Conservation (phyloP, 2,329 filamentous ascomycete genomes). For the Bipolaris sorokiniana region DNA sequence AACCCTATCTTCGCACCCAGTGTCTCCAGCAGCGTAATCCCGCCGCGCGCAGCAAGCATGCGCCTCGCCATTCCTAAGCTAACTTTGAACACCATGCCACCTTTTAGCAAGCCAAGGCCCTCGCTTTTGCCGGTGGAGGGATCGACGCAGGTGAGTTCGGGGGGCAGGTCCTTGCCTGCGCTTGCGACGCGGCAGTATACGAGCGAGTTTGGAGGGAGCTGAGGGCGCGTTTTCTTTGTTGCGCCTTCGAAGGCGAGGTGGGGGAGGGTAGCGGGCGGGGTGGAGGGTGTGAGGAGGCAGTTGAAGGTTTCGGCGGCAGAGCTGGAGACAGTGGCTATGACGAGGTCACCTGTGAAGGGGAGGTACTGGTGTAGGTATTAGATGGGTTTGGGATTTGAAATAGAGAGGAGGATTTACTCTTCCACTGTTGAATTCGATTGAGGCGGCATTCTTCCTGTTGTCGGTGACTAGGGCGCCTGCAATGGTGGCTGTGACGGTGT, state of each 20-base stretch:
- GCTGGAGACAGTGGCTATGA: slow-evolving; percentile 84
- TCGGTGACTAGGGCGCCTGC: slow-evolving; percentile 72
- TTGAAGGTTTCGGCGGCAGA: slow-evolving; percentile 78
- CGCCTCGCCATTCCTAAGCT: slow-evolving; percentile 82
- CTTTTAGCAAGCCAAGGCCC: slow-evolving; percentile 80
- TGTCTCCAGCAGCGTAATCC: slow-evolving; percentile 77
- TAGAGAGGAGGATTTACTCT: slow-evolving; percentile 57
- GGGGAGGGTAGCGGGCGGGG: slow-evolving; percentile 71
- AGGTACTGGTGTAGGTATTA: slow-evolving; percentile 66
- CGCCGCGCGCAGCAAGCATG: slow-evolving; percentile 67
- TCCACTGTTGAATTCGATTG: slow-evolving; percentile 74
- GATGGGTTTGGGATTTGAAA: slow-evolving; percentile 14
- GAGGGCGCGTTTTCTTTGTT: slow-evolving; percentile 87
- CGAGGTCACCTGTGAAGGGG: slow-evolving; percentile 79
- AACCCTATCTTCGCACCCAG: slow-evolving; percentile 84
- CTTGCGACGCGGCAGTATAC: slow-evolving; percentile 87
- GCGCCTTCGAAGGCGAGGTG: slow-evolving; percentile 93
- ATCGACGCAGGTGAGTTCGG: slow-evolving; percentile 89
- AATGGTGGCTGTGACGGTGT: slow-evolving; percentile 71
- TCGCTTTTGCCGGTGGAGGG: slow-evolving; percentile 85
- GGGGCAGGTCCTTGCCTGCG: slow-evolving; percentile 69
- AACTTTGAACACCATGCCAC: slow-evolving; percentile 85
- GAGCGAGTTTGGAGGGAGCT: slow-evolving; percentile 74
- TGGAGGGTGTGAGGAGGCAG: slow-evolving; percentile 73
- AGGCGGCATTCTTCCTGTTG: slow-evolving; percentile 75